A percentile compares a stretch with the other conserved stretches of the same genome.
Evolutionary conservation across 1,284 basidiomycete species (phyloP).

Genomic region (Naganishia cerealis): DNA sequence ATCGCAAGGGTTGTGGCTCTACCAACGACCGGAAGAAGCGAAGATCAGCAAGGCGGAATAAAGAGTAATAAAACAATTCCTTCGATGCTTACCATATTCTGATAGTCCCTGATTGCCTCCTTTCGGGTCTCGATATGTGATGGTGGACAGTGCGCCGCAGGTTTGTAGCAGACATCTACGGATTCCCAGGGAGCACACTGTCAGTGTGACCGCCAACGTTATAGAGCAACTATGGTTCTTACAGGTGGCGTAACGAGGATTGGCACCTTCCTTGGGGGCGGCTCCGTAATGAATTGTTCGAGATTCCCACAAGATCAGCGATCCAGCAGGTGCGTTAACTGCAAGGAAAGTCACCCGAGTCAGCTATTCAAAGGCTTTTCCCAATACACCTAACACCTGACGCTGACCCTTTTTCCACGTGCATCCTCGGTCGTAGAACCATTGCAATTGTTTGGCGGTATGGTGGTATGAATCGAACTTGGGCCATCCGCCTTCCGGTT

Average conservation of each 20-base stretch:
- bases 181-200: neutral
- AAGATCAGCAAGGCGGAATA: neutral
- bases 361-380: neutral
- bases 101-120: conserved; percentile 37
- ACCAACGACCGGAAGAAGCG: neutral
- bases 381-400: no score
- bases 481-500: conserved; percentile 48
- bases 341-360: neutral
- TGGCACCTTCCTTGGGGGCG: conserved; percentile 34
- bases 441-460: conserved; percentile 41
- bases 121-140: conserved; percentile 37
- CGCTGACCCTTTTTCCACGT: conserved; percentile 40
- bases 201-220: neutral
- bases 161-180: conserved; percentile 42
- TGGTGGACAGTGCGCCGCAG: conserved; percentile 35
- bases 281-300: conserved; percentile 40
- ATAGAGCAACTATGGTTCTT: neutral
- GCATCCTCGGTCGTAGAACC: conserved; percentile 48
- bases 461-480: conserved; percentile 47
- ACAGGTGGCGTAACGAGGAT: conserved; percentile 38
- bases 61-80: neutral
- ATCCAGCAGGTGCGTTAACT: conserved; percentile 43
- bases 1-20: conserved; percentile 32
- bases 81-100: conserved; percentile 32
- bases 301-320: conserved; percentile 47